Base-by-base conservation (phyloP, 768 basidiomycete genomes). In the Sutorius australiensis region DNA sequence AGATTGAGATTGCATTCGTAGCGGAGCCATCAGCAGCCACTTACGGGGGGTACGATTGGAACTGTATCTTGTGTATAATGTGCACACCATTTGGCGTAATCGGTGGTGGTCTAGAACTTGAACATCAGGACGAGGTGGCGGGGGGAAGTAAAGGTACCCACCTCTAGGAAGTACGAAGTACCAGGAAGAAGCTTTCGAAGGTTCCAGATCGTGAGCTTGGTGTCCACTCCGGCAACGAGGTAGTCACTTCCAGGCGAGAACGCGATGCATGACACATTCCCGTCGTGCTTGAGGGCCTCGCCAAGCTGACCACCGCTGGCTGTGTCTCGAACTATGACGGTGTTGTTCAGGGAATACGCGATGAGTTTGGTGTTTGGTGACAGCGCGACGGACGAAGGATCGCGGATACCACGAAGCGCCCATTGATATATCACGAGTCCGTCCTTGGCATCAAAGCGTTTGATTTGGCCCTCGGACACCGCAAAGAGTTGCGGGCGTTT, bases 391-490 rank as follows among this genome's bases (percentile, higher is more conserved):
- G 59, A 61, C 13, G 60, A 21, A 6, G 51, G 59, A 21, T 51
- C 21, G 19, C n/a, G 36, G 14, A 53, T 19, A 17, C 49, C 55
- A 17, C 55, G 55, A 43, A 43, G 24, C 8, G 59, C 13, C 59
- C 60, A 61, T 34, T 61, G 60, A 16, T n/a, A 51, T 27, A 51
- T 14, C 11, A 59, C 14, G 2, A 52, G 46, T 19, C 60, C 60
- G 4, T 61, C 51, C 5, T 53, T 59, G 9, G 60, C 45, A 16
- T 53, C 48, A 31, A 61, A 46, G 37, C 59, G 52, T 30, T 61
- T 57, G 36, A 61, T 49, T 40, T 61, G 55, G n/a, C 59, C 59
- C 32, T 61, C 55, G 19, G 60, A 61, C 17, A 49, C 52, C 3
- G 46, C 52, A 13, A 61, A 61, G 32, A 61, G 30, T 36, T 51